phyloP scores from a whole-genome alignment of 257 asterid species.

The Primulina tabacum region DNA sequence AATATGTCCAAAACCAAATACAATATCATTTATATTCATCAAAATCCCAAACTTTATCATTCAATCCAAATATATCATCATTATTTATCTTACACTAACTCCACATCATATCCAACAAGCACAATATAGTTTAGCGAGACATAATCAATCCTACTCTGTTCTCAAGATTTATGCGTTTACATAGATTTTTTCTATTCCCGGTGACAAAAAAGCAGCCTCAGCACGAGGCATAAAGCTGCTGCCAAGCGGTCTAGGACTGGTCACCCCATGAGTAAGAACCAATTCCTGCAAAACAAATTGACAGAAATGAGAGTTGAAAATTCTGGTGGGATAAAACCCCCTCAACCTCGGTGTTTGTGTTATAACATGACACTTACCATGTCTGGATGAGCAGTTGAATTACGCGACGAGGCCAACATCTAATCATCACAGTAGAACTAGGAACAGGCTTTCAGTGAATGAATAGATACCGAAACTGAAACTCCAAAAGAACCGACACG shows the following conservation, averaged over 20 bases:
- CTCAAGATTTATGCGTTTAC: conserved; percentile 6
- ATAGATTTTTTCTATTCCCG: not conserved
- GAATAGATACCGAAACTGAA: too few relatives aligned
- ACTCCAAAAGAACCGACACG: too few relatives aligned
- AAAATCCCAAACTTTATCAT: too few relatives aligned
- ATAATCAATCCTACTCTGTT: not conserved
- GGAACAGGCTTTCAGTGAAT: not conserved
- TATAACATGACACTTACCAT: not conserved
- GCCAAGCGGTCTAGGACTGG: not conserved
- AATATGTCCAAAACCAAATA: too few relatives aligned
- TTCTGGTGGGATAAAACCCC: not conserved
- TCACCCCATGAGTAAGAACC: not conserved
- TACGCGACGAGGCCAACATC: not conserved
- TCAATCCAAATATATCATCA: not conserved
- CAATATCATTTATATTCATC: too few relatives aligned
- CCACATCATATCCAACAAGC: not conserved
- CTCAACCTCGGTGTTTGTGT: not conserved
- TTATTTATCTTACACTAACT: not conserved
- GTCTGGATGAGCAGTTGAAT: not conserved
- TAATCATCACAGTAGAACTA: not conserved
- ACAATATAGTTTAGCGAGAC: too few relatives aligned
- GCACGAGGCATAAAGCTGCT: not conserved
- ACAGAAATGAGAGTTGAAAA: not conserved
- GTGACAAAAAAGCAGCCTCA: not conserved
- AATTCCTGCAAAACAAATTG: conserved; percentile 2